These are phyloP conservation scores for Tubosaeta sp. DNA, from an alignment of 768 basidiomycete species.

Conservation along the genomic window DNA sequence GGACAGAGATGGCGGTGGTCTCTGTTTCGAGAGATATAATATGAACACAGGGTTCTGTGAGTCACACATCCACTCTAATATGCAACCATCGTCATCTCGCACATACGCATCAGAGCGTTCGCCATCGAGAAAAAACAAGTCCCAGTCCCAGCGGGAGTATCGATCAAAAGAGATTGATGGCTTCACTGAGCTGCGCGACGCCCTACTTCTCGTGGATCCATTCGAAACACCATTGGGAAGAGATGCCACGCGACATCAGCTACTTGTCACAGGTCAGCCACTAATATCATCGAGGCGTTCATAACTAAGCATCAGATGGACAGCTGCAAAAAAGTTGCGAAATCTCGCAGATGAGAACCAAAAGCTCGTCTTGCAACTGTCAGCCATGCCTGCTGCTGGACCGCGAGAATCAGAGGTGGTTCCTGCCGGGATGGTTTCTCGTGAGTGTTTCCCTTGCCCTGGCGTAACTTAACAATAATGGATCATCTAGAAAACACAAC, in stretches of 20 bases:
- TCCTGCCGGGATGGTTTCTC: neutral
- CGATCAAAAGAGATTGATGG: slow-evolving; percentile 29
- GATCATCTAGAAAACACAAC: slow-evolving; percentile 6
- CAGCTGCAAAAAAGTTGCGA: slow-evolving; percentile 49
- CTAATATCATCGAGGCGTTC: neutral
- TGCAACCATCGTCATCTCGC: slow-evolving; percentile 15
- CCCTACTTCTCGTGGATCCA: slow-evolving; percentile 23
- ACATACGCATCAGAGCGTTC: slow-evolving; percentile 1
- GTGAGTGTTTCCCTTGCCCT: slow-evolving; percentile 9
- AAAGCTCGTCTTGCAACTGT: slow-evolving; percentile 12
- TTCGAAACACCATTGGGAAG: slow-evolving; percentile 21
- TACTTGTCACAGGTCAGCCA: slow-evolving; percentile 22
- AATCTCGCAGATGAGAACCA: slow-evolving; percentile 24
- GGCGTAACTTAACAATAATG: neutral
- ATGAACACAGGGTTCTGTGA: slow-evolving; percentile 4
- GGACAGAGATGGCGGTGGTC: slow-evolving; percentile 1
- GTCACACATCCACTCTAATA: slow-evolving; percentile 11
- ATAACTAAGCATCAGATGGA: slow-evolving; percentile 4
- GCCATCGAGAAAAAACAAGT: slow-evolving; percentile 18
- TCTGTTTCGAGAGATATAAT: slow-evolving; percentile 10
- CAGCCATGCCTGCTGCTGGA: slow-evolving; percentile 5
- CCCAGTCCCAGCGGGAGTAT: slow-evolving; percentile 27
- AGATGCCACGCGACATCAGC: slow-evolving; percentile 28
- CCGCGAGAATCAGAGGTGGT: neutral
- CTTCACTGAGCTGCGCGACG: slow-evolving; percentile 27